Base-by-base conservation (phyloP, 495 filamentous ascomycete genomes). In the Penicillium bovifimosum region DNA sequence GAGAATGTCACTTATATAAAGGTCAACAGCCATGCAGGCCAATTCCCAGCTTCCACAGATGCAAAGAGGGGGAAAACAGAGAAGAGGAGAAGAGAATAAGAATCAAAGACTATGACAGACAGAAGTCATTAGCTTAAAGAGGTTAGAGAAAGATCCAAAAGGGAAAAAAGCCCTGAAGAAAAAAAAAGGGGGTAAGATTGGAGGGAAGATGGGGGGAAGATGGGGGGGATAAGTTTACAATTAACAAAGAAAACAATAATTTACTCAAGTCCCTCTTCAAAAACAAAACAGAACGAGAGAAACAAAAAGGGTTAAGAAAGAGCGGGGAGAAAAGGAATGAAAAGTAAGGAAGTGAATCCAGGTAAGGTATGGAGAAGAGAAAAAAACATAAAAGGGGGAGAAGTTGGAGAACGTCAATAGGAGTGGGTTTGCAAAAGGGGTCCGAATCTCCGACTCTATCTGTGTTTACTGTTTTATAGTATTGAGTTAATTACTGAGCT, bases 1-100 rank as follows among this genome's bases (percentile, higher is more conserved):
- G 56, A 50, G 41, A 63, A 66, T 67, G 68, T 62, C 66, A 61
- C 58, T 54, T 62, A 66, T 64, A 59, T 56, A 56, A 39, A 48
- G 38, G 13, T 28, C n/a, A 36, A n/a, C 40, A 20, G 40, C 61
- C 59, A 61, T 54, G 56, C 56, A 45, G 13, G 18, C 52, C 11
- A 42, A 26, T 9, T 41, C 14, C 26, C 3, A 14, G 13, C 8
- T 16, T 16, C 18, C 39, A 27, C 44, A 31, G 41, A 44, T 17
- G 26, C 56, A 42, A 50, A 50, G n/a, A 36, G 62, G 40, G 53
- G 57, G 50, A 51, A 31, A 43, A 18, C 26, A 40, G 31, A 47
- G 53, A 47, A 60, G 58, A 65, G 55, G 53, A 58, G 47, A 56
- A 57, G 55, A 53, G 44, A 38, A 56, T 53, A 56, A 48, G n/a